phyloP scores from a whole-genome alignment of 345 rosid genomes.

The Schrenkiella parvula region DNA sequence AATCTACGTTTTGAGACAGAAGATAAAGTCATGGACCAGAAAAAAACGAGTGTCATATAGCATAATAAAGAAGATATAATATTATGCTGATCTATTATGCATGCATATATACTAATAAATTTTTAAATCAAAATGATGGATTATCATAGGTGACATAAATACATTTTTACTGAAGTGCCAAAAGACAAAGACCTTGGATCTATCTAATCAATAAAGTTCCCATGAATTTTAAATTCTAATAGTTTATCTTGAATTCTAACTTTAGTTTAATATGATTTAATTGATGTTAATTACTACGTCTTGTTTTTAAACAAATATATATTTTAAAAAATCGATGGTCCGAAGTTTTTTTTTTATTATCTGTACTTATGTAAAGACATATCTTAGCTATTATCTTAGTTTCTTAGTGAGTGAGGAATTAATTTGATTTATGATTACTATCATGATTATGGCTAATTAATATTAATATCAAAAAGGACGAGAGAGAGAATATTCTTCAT shows the following conservation, averaged over 20 bases:
- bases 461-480: background rate
- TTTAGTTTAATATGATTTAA: background rate
- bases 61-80: background rate
- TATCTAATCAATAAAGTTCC: constrained; percentile 7
- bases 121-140: background rate
- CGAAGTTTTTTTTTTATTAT: background rate
- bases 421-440: background rate
- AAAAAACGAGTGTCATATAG: background rate
- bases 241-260: background rate
- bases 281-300: background rate
- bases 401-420: background rate
- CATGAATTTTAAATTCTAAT: background rate
- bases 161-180: background rate
- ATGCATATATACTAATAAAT: background rate
- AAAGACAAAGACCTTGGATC: constrained; percentile 8
- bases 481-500: constrained; percentile 3
- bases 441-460: background rate
- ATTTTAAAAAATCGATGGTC: background rate
- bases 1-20: background rate
- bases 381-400: too few species aligned
- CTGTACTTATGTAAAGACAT: background rate
- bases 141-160: background rate
- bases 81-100: background rate
- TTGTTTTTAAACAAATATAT: background rate
- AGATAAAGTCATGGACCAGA: constrained; percentile 18